A percentile compares a stretch with the other conserved stretches of the same genome.
These are phyloP conservation scores for Tricholoma sp. DNA, from an alignment of 768 basidiomycete genomes.

Conservation along the genomic window DNA sequence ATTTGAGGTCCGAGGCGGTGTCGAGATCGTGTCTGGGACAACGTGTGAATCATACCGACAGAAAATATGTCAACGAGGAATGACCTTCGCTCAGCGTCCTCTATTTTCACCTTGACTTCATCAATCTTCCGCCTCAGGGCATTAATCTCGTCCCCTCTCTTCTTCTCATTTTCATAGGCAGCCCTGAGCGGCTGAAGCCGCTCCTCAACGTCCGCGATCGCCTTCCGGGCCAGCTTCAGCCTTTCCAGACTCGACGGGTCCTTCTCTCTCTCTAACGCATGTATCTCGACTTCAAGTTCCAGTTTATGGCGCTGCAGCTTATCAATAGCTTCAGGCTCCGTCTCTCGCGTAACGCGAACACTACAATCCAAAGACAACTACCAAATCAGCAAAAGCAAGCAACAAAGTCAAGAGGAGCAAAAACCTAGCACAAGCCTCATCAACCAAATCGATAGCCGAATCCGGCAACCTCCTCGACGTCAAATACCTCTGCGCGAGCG, in stretches of 20 bases:
- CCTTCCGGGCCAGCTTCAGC: constrained; percentile 66
- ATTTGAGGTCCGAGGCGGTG: constrained; percentile 83
- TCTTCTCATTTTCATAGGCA: constrained; percentile 85
- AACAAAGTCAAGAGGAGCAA: too few species aligned
- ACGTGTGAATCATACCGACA: constrained; percentile 9
- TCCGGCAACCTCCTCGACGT: too few species aligned
- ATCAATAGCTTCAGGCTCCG: constrained; percentile 90
- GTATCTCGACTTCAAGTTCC: constrained; percentile 91
- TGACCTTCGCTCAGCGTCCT: constrained; percentile 86
- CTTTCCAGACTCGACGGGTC: constrained; percentile 86
- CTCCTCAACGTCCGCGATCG: constrained; percentile 80
- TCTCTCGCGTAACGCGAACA: constrained; percentile 90
- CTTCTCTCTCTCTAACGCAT: constrained; percentile 90
- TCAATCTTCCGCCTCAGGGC: constrained; percentile 77
- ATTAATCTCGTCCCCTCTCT: constrained; percentile 75
- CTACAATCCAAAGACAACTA: constrained; percentile 33
- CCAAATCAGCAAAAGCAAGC: too few species aligned
- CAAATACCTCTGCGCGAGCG: too few species aligned
- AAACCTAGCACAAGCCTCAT: too few species aligned
- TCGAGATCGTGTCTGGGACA: constrained; percentile 58
- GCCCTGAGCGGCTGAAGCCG: constrained; percentile 77
- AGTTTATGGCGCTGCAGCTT: constrained; percentile 83
- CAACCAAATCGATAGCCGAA: too few species aligned
- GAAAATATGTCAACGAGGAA: constrained; percentile 14
- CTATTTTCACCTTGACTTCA: constrained; percentile 85